Conservation (phyloP, 2,329 filamentous ascomycete species). For the Fusarium sp. region DNA sequence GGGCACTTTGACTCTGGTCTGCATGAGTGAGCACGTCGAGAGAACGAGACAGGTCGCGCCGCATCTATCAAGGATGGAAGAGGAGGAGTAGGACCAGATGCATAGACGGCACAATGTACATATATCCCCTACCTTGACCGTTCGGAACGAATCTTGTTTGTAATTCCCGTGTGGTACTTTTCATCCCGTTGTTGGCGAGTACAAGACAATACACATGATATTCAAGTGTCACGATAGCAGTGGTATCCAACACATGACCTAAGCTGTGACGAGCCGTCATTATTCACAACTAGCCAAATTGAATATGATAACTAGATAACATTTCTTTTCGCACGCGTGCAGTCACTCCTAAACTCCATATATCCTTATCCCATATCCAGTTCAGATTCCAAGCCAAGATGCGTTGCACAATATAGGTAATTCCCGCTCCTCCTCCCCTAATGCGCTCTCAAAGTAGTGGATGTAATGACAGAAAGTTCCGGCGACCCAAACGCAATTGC, state of each 20-base stretch:
- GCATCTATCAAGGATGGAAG: not conserved
- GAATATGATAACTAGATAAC: constrained; percentile 1
- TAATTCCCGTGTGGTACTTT: not conserved
- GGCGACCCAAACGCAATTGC: constrained; percentile 15
- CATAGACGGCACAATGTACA: not conserved
- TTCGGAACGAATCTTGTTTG: not conserved
- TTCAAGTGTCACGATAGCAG: not conserved
- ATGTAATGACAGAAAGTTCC: constrained; percentile 25
- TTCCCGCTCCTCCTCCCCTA: constrained; percentile 19
- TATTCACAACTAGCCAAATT: constrained; percentile 2
- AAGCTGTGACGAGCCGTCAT: not conserved
- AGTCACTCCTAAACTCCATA: constrained; percentile 39
- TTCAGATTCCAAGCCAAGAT: constrained; percentile 25
- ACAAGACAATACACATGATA: not conserved
- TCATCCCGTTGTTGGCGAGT: not conserved
- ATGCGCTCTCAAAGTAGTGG: constrained; percentile 31
- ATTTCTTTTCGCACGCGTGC: constrained; percentile 32
- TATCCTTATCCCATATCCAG: constrained; percentile 17
- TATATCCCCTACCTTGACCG: not conserved
- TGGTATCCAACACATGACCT: not conserved
- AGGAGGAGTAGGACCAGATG: not conserved
- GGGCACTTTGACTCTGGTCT: not conserved
- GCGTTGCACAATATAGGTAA: constrained; percentile 17
- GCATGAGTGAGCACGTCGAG: not conserved
- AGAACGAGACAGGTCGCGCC: not conserved